Evolutionary conservation across 148 eudicot species (phyloP).

Genomic region (Arctostaphylos glauca): DNA sequence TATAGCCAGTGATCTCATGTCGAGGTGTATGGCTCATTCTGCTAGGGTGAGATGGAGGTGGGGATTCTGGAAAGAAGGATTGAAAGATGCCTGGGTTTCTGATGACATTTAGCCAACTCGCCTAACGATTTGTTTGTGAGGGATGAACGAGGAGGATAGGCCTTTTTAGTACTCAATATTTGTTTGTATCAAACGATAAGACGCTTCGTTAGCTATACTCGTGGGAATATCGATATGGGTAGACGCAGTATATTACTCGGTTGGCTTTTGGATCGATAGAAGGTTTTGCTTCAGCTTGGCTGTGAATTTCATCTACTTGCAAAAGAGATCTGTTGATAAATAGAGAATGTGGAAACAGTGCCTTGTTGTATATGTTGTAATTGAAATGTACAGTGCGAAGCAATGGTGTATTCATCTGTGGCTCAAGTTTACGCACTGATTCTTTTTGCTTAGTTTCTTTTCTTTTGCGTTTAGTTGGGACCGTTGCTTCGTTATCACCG

Average conservation of each 20-base stretch:
- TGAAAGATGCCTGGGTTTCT: constrained; percentile 49
- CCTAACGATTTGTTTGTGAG: neutral
- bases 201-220: no score
- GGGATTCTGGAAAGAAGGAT: constrained; percentile 69
- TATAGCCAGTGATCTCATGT: constrained; percentile 32
- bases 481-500: neutral
- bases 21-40: constrained; percentile 35
- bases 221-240: no score
- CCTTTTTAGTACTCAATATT: no score
- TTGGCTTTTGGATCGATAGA: neutral
- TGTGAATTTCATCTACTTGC: neutral
- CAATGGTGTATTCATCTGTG: neutral
- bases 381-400: neutral
- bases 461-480: neutral
- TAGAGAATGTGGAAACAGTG: neutral
- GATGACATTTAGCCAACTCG: neutral
- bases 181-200: no score
- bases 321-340: neutral
- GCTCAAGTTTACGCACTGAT: neutral
- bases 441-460: neutral
- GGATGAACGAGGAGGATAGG: neutral
- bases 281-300: neutral
- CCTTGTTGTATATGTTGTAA: neutral
- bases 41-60: constrained; percentile 52
- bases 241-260: neutral